Evolutionary conservation across 2,329 filamentous ascomycete species (phyloP), one percentile per base, ranked within the genome.

Genomic region (Diplodia corticola): DNA sequence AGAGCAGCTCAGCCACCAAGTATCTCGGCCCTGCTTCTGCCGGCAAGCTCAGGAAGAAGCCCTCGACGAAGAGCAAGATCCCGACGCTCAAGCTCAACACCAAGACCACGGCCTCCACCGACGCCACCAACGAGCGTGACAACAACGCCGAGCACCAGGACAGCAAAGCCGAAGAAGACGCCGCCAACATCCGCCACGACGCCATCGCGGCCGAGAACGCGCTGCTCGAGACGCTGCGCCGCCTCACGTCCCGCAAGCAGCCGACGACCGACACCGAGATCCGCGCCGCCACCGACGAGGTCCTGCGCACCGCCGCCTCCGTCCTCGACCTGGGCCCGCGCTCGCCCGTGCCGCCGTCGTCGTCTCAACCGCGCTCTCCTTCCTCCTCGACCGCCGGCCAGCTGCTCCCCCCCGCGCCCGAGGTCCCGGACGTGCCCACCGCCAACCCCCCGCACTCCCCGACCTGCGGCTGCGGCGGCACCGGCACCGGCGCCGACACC

Each of bases 321-420:
- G 40, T 61, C 17, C 57, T 61, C n/a, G 57, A 61, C 6, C 44
- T 61, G 9, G 28, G 40, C 40, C 57, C 57, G 3, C 44, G 57
- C 20, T 40, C 33, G n/a, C 53, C 53, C 9, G 33, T 40, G 2
- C 13, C n/a, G n/a, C n/a, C n/a, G n/a, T n/a, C n/a, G n/a, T n/a
- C n/a, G 35, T n/a, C 53, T 2, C n/a, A 12, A 1, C 4, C 5
- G n/a, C 55, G 9, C 10, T 20, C 17, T 17, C 55, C 37, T 4
- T 4, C 22, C 24, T 24, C 44, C 44, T 13, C 37, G n/a, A n/a
- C n/a, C n/a, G n/a, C n/a, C n/a, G n/a, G n/a, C n/a, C n/a, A n/a
- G 6, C 40, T 20, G 40, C 40, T 44, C 17, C 40, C 40, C 6
- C 40, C 40, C 7, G 40, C 40, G 40, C 40, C 40, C 7, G 40